Evolutionary conservation across 345 rosid genomes (phyloP), one percentile per base, ranked within the genome.

Genomic region (Camelina sativa): DNA sequence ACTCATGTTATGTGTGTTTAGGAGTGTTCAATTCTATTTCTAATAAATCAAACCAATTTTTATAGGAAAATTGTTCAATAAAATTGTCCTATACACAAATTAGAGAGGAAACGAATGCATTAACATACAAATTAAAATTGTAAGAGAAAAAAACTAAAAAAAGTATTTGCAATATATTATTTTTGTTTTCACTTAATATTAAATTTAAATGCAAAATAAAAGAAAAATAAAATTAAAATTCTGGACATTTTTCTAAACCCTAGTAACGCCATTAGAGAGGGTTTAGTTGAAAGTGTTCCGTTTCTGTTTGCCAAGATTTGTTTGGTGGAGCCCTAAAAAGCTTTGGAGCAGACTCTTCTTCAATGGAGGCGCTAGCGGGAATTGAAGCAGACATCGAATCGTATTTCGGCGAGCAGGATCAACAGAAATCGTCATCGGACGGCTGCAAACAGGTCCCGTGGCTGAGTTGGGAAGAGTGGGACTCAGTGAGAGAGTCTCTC

Each of bases 401-500:
- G 19, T 66, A 16, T 56, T 72, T 44, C 35, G 65, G 56, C 2
- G 78, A 78, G 9, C 72, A 71, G 16, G 84, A 76, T 64, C 74
- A 71, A 41, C 56, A 80, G 66, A 76, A 76, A 50, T 13, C 82
- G 1, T 71, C 84, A 47, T 76, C 86, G n/a, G 51, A 55, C 53
- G 79, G 79, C 79, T 84, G 74, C 84, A 90, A 85, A 62, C 75
- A 85, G 71, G 97, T 94, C 56, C 97, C 98, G 1, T 95, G 97
- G 98, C 76, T 95, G 79, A 92, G 74, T 62, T 92, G 99, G 98
- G 79, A 85, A 17, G 98, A 95, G 75, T 92, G 99, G 99, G 94
- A 88, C 76, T 79, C 65, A 41, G 91, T 95, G 11, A 80, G 91
- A 73, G 91, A 84, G 52, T 86, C 89, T 69, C 87, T 96, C 66